Percentiles rank a stretch among this genome's conserved stretches.
These are phyloP conservation scores for Plasmodium berghei DNA, from an alignment of 169 alveolate genomes.

Conservation along the genomic window DNA sequence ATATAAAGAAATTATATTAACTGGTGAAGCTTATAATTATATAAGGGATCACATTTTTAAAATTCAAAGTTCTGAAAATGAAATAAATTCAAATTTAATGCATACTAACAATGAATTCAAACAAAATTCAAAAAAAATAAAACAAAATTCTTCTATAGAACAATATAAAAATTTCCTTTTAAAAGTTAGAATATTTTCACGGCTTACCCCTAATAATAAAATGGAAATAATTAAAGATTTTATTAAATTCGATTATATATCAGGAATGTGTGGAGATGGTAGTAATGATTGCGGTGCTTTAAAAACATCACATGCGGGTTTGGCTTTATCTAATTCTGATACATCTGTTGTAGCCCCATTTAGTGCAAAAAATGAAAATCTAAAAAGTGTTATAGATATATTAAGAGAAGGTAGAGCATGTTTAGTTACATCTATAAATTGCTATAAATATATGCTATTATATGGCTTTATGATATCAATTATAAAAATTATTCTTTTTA, in stretches of 20 bases:
- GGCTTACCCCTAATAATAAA: slow-evolving; percentile 90
- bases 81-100: background rate
- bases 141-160: background rate
- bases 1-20: slow-evolving; percentile 69
- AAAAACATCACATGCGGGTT: slow-evolving; percentile 93
- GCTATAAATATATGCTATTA: slow-evolving; percentile 91
- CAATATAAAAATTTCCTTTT: slow-evolving; percentile 47
- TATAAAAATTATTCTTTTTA: slow-evolving; percentile 87
- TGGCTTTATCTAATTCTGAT: slow-evolving; percentile 90
- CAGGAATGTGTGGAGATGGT: slow-evolving; percentile 96
- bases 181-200: slow-evolving; percentile 83
- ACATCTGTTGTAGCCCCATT: slow-evolving; percentile 94
- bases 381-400: slow-evolving; percentile 88
- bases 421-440: slow-evolving; percentile 91
- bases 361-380: slow-evolving; percentile 87
- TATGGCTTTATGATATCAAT: slow-evolving; percentile 91
- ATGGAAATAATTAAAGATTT: slow-evolving; percentile 89
- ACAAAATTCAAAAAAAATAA: too few species aligned
- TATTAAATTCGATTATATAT: slow-evolving; percentile 86
- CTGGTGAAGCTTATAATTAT: slow-evolving; percentile 59
- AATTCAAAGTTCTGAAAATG: slow-evolving; percentile 22
- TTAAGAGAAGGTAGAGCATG: slow-evolving; percentile 92
- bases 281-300: slow-evolving; percentile 96
- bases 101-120: too few species aligned
- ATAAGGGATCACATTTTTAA: slow-evolving; percentile 22